Evolutionary conservation across 768 basidiomycete genomes (phyloP).

Genomic region (Crucibulum laeve): DNA sequence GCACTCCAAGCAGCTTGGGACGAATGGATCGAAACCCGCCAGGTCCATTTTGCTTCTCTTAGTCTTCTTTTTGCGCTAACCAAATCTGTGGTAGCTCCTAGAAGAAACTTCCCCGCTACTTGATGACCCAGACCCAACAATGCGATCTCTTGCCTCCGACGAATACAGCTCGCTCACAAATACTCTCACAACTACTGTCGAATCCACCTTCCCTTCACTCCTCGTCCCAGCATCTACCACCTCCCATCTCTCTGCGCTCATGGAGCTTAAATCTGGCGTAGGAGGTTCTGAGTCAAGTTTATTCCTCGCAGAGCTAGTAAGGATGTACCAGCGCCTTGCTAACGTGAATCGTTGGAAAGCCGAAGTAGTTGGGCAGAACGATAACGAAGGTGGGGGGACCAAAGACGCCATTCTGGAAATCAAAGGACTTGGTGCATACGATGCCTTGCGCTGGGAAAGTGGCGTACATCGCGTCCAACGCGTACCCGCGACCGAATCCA

Average conservation of each 20-base stretch:
- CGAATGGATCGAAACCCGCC: constrained; percentile 46
- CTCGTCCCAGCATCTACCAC: constrained; percentile 74
- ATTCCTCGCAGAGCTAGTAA: constrained; percentile 71
- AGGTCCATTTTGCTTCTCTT: constrained; percentile 39
- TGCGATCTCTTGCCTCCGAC: constrained; percentile 70
- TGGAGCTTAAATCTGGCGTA: constrained; percentile 91
- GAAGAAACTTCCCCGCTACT: constrained; percentile 60
- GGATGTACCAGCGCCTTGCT: constrained; percentile 76
- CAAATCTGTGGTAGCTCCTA: constrained; percentile 48
- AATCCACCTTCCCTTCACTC: constrained; percentile 58
- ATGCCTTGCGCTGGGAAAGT: constrained; percentile 81
- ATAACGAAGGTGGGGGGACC: constrained; percentile 58
- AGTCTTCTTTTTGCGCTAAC: constrained; percentile 1
- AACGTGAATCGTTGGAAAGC: constrained; percentile 58
- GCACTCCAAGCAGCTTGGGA: constrained; percentile 67
- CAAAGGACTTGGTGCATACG: constrained; percentile 75
- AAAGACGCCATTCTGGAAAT: constrained; percentile 81
- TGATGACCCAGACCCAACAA: constrained; percentile 66
- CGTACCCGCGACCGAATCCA: constrained; percentile 86
- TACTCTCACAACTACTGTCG: constrained; percentile 27
- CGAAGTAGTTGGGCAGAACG: constrained; percentile 52
- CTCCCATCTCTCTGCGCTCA: constrained; percentile 62
- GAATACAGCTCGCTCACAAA: constrained; percentile 50
- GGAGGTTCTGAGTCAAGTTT: constrained; percentile 87
- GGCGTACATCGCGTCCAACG: constrained; percentile 96